Evolutionary conservation across 768 basidiomycete species (phyloP).

Genomic region (Peribolospora kevripleyi): DNA sequence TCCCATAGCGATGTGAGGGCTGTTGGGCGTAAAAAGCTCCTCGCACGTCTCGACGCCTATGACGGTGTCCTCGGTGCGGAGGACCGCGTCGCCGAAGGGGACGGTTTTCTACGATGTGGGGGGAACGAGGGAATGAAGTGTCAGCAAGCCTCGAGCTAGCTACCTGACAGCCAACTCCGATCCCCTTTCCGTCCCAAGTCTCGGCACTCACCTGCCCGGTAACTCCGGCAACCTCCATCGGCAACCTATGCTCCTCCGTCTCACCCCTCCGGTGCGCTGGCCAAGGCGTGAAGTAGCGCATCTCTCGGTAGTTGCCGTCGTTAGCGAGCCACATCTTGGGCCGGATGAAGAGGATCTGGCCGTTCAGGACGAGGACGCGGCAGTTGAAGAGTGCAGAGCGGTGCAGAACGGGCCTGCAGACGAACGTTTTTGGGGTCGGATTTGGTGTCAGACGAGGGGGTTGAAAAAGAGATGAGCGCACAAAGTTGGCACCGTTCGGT

Average conservation of each 20-base stretch:
- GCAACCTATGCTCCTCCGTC: constrained; percentile 77
- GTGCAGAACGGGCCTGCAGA: constrained; percentile 69
- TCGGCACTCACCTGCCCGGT: constrained; percentile 49
- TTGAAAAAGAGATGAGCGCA: neutral
- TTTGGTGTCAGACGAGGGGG: neutral
- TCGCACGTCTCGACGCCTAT: constrained; percentile 94
- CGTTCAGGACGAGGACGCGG: constrained; percentile 63
- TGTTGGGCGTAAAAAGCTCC: constrained; percentile 79
- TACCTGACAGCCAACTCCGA: neutral
- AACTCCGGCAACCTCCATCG: constrained; percentile 61
- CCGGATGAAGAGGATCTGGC: constrained; percentile 72
- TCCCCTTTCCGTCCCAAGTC: neutral
- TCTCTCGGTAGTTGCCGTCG: constrained; percentile 80
- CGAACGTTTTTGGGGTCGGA: neutral
- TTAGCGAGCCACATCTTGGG: constrained; percentile 99
- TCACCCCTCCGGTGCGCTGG: constrained; percentile 41
- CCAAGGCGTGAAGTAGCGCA: constrained; percentile 88
- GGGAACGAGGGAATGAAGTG: neutral
- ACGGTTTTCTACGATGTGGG: constrained; percentile 40
- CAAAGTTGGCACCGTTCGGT: neutral
- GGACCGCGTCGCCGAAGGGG: constrained; percentile 81
- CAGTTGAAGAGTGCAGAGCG: constrained; percentile 98
- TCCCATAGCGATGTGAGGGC: constrained; percentile 93
- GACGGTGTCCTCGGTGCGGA: constrained; percentile 83
- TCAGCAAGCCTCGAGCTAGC: neutral